Base-by-base conservation (phyloP, 129 eudicot genomes). In the Gnaphalium uliginosum region DNA sequence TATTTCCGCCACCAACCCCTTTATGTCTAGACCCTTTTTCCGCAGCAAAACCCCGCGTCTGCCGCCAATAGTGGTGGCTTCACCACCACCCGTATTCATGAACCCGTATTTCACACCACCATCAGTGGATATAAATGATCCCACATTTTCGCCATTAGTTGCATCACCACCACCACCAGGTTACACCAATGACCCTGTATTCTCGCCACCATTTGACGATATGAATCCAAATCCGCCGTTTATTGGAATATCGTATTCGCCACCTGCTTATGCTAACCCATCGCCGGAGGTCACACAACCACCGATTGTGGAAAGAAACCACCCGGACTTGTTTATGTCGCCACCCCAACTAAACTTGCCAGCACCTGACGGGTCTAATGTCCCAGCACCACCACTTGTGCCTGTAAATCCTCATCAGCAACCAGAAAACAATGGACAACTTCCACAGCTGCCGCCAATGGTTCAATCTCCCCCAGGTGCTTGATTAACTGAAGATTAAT, bases 91-190 rank as follows among this genome's bases (percentile, higher is more conserved):
- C 19, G 14, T 76, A 77, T 10, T 58, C 68, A 43, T 78, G 17
- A 72, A 76, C 9, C 81, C 78, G 29, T 60, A 26, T 39, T 68
- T 69, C 62, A 58, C 83, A 35, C 51, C 59, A 48, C 62, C 75
- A 26, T 27, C 62, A 3, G 21, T 8, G 53, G 59, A 74, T 13
- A 43, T 76, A 15, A 73, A 79, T 5, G 51, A 43, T 13, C 79
- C 78, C 0, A 29, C 78, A 18, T 77, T 69, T 48, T 69, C 83
- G 18, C 83, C 85, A 3, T 26, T 76, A 22, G 79, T 76, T 3
- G 72, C 85, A 33, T 76, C 81, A 23, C 81, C 81, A 58, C 81
- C 81, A 29, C 81, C 81, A 1, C 62, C 81, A 5, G 51, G 81
- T 2, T 6, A 11, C 75, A 72, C 74, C 50, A 21, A 75, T 23